These are phyloP conservation scores for Kluyveromyces marxianus DNA, from an alignment of 1,139 yeast genomes.

Conservation along the genomic window DNA sequence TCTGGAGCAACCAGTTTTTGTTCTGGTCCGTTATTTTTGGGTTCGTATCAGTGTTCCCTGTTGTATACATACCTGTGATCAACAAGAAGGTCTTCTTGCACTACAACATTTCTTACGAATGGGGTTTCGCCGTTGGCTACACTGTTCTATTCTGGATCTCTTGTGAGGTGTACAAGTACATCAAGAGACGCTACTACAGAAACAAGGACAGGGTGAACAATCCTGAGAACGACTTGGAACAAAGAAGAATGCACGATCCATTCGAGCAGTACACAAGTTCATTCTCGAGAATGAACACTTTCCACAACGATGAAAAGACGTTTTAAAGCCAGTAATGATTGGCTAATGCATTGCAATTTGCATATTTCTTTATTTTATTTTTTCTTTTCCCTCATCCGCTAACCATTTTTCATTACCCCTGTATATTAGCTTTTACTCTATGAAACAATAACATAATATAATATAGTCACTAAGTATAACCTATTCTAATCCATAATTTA, in stretches of 20 bases:
- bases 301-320: conserved; percentile 12
- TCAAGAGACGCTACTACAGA: conserved; percentile 52
- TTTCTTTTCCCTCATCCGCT: background rate
- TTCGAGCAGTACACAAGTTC: conserved; percentile 45
- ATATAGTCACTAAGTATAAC: too few relatives aligned
- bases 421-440: background rate
- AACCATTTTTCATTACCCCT: background rate
- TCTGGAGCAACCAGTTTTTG: conserved; percentile 71
- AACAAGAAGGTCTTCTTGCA: conserved; percentile 73
- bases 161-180: conserved; percentile 61
- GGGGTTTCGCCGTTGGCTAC: conserved; percentile 72
- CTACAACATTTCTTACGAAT: conserved; percentile 66
- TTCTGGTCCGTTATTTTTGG: conserved; percentile 81
- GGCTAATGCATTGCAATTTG: background rate
- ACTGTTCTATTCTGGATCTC: conserved; percentile 52
- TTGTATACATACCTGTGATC: conserved; percentile 81
- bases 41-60: conserved; percentile 68
- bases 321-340: background rate
- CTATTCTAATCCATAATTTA: too few relatives aligned
- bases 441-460: too few relatives aligned
- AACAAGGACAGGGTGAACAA: conserved; percentile 38
- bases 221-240: conserved; percentile 60
- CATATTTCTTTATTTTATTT: too few relatives aligned
- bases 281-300: conserved; percentile 16
- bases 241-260: conserved; percentile 42